Conservation (phyloP, 805 yeast genomes). For the Wickerhamiella alocasiicola region DNA sequence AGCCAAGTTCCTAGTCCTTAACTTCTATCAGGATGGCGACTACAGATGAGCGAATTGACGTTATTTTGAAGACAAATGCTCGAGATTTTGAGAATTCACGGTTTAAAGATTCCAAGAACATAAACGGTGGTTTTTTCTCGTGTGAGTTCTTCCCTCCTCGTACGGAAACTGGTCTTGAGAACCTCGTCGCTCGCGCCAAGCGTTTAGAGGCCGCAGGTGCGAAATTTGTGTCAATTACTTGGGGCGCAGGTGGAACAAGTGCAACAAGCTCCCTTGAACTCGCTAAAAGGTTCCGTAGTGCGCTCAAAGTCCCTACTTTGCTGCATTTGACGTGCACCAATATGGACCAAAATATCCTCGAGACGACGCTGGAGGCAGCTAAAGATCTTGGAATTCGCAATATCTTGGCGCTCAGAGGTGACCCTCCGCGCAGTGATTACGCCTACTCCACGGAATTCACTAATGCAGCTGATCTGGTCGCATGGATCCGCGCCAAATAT, state of each 20-base stretch:
- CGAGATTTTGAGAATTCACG: too few relatives aligned
- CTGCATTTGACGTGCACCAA: conserved; percentile 95
- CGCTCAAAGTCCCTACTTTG: conserved; percentile 76
- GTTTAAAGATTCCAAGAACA: not conserved
- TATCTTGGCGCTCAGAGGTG: conserved; percentile 88
- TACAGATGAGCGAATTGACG: too few relatives aligned
- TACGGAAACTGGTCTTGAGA: conserved; percentile 64
- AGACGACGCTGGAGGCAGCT: conserved; percentile 62
- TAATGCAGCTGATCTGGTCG: conserved; percentile 77
- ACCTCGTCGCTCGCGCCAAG: conserved; percentile 71
- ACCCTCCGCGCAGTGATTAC: conserved; percentile 71
- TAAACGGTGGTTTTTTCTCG: conserved; percentile 56
- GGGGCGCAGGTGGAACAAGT: conserved; percentile 99
- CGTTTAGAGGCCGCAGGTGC: conserved; percentile 87
- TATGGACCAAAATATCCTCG: conserved; percentile 64
- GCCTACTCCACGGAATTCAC: conserved; percentile 10
- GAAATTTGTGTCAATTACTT: conserved; percentile 79
- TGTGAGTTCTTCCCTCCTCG: conserved; percentile 97
- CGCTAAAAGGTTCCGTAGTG: conserved; percentile 63
- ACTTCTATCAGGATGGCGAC: too few relatives aligned
- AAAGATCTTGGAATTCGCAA: conserved; percentile 70
- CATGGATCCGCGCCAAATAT: conserved; percentile 61
- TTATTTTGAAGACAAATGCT: too few relatives aligned
- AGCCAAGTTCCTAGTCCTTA: too few relatives aligned
- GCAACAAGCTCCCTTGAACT: conserved; percentile 74